Percentiles rank a stretch among this genome's conserved stretches.
Evolutionary conservation across 495 filamentous ascomycete species (phyloP).

Genomic region (Xeromyces bisporus): DNA sequence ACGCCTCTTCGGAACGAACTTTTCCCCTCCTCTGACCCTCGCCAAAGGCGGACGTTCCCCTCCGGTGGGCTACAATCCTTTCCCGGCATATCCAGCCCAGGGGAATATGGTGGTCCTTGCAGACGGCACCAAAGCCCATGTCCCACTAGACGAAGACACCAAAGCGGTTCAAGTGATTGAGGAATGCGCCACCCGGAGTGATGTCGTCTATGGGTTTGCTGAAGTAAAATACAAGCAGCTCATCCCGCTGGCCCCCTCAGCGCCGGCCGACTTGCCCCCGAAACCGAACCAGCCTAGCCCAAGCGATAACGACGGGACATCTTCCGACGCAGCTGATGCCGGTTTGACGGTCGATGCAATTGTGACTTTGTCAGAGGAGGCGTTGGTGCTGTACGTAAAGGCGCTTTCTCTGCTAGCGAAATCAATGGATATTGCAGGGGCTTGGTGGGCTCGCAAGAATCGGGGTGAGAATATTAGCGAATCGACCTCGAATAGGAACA

Average conservation of each 20-base stretch:
- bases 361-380: slow-evolving; percentile 81
- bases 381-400: slow-evolving; percentile 90
- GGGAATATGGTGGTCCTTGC: slow-evolving; percentile 42
- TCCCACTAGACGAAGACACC: slow-evolving; percentile 61
- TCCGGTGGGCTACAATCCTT: slow-evolving; percentile 61
- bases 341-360: slow-evolving; percentile 67
- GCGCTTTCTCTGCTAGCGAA: slow-evolving; percentile 73
- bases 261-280: slow-evolving; percentile 28
- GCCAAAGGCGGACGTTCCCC: slow-evolving; percentile 52
- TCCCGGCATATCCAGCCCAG: slow-evolving; percentile 68
- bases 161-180: slow-evolving; percentile 66
- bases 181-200: slow-evolving; percentile 76
- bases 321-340: slow-evolving; percentile 17
- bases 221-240: slow-evolving; percentile 98
- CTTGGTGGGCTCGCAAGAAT: slow-evolving; percentile 75
- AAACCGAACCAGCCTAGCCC: slow-evolving; percentile 13
- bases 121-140: slow-evolving; percentile 41
- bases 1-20: slow-evolving; percentile 59
- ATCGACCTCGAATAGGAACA: slow-evolving; percentile 22
- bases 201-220: slow-evolving; percentile 91
- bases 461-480: slow-evolving; percentile 43
- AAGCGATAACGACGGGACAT: slow-evolving; percentile 25
- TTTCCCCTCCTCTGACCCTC: slow-evolving; percentile 51
- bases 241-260: slow-evolving; percentile 67
- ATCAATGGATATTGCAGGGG: slow-evolving; percentile 90